Evolutionary conservation across 2,329 filamentous ascomycete species (phyloP), one percentile per base, ranked within the genome.

Genomic region (Albophoma yamanashiensis): DNA sequence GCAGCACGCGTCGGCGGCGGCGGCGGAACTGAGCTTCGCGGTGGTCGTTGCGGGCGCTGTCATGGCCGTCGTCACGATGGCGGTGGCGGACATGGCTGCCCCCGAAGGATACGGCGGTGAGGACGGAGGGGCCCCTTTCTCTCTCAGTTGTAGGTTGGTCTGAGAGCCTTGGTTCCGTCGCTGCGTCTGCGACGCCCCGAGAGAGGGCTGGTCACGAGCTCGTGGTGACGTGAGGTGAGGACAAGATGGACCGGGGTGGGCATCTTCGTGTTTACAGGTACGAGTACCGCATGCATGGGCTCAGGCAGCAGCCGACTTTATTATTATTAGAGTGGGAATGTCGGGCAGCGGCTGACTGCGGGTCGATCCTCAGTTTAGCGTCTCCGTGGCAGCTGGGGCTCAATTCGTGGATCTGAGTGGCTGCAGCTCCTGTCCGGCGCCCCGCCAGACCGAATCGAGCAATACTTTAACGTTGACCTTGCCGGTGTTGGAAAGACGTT

Each of bases 1-100:
- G 64, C 81, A 84, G 75, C 76, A 77, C 64, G 40, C 66, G 61
- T 69, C 61, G 67, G 64, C 60, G 67, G 64, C n/a, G 11, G 43
- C 22, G 25, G 12, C 14, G 15, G 65, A 60, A 52, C 66, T 66
- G 57, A 68, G 62, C 38, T 68, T 62, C 34, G 69, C 60, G 22
- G 63, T 61, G 56, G 64, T 58, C 59, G 65, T 59, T 52, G 64
- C 22, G 57, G 62, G 61, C 55, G 59, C 42, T 25, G 67, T 5
- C 27, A 3, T 62, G 56, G 68, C 63, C 60, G 71, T 71, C 59
- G 74, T 73, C 63, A 73, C 64, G 65, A 73, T 68, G 36, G 61
- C 58, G 9, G 61, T 59, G 45, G 59, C 47, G 40, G 45, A 60
- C 68, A 72, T 70, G 62, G 71, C 70, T 11, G 47, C 14, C 47